A percentile compares a stretch with the other conserved stretches of the same genome.
Evolutionary conservation across 2,329 filamentous ascomycete genomes (phyloP).

Genomic region (Cordyceps militaris): DNA sequence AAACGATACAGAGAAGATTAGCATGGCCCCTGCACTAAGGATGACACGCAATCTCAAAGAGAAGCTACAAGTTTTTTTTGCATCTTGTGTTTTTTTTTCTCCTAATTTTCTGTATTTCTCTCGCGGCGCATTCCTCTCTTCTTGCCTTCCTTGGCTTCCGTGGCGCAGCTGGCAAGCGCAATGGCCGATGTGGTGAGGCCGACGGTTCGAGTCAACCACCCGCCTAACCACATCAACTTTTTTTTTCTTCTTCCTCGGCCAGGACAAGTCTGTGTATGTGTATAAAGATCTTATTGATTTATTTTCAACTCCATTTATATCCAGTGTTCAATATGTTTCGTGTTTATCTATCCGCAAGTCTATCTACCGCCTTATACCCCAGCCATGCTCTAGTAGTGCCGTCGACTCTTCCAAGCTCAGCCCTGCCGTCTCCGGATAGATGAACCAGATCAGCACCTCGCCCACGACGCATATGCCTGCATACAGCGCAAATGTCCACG

Average conservation of each 20-base stretch:
- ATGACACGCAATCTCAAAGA: slow-evolving; percentile 35
- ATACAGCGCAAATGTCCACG: slow-evolving; percentile 78
- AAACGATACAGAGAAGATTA: slow-evolving; percentile 61
- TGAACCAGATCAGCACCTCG: slow-evolving; percentile 60
- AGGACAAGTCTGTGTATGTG: background rate
- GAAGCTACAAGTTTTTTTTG: slow-evolving; percentile 13
- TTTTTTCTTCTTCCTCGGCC: background rate
- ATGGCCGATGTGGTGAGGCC: background rate
- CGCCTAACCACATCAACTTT: background rate
- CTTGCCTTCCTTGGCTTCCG: background rate
- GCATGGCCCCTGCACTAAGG: slow-evolving; percentile 85
- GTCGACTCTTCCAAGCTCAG: slow-evolving; percentile 75
- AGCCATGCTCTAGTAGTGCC: slow-evolving; percentile 61
- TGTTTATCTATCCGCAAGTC: background rate
- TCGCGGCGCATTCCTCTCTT: background rate
- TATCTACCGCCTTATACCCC: slow-evolving; percentile 48
- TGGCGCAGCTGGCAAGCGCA: background rate
- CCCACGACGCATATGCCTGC: slow-evolving; percentile 61
- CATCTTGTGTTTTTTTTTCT: background rate
- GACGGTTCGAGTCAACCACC: background rate
- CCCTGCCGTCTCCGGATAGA: slow-evolving; percentile 84
- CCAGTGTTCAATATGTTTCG: background rate
- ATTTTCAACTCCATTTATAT: background rate
- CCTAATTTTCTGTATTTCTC: background rate
- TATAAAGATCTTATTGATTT: background rate